Percentiles rank a stretch among this genome's conserved stretches.
Evolutionary conservation across 2,329 filamentous ascomycete species (phyloP).

Genomic region (Alternaria alternata): DNA sequence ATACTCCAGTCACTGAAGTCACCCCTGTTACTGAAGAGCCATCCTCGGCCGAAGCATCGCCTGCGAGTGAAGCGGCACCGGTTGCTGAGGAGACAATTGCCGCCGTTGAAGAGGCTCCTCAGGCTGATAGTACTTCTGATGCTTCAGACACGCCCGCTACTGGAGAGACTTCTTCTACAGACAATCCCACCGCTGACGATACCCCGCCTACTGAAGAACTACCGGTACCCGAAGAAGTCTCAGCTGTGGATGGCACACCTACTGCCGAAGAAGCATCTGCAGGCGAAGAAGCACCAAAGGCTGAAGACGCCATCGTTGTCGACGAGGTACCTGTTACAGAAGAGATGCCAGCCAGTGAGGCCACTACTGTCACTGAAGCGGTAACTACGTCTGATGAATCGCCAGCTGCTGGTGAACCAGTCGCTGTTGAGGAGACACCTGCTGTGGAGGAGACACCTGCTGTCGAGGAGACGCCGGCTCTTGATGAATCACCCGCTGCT

Average conservation of each 20-base stretch:
- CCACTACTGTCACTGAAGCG: background rate
- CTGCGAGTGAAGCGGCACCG: background rate
- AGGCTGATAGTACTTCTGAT: constrained; percentile 3
- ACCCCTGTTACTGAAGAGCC: constrained; percentile 2
- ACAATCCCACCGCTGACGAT: constrained; percentile 4
- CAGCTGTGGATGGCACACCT: background rate
- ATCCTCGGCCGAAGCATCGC: background rate
- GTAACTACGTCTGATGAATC: background rate
- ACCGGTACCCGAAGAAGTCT: background rate
- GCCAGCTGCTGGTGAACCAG: background rate
- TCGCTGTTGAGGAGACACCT: background rate
- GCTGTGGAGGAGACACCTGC: constrained; percentile 4
- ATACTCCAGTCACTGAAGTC: background rate
- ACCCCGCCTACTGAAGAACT: background rate
- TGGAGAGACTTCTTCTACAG: background rate
- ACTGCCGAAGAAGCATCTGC: constrained; percentile 1
- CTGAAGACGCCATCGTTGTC: background rate
- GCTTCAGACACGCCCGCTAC: constrained; percentile 2
- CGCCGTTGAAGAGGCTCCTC: background rate
- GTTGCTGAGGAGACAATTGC: constrained; percentile 1
- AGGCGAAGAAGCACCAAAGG: background rate
- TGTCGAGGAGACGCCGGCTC: constrained; percentile 1
- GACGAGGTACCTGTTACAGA: background rate
- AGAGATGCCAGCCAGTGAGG: background rate
- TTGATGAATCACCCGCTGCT: background rate